Percentiles rank a stretch among this genome's conserved stretches.
These are phyloP conservation scores for Nemania abortiva DNA, from an alignment of 2,329 filamentous ascomycete species.

Conservation along the genomic window DNA sequence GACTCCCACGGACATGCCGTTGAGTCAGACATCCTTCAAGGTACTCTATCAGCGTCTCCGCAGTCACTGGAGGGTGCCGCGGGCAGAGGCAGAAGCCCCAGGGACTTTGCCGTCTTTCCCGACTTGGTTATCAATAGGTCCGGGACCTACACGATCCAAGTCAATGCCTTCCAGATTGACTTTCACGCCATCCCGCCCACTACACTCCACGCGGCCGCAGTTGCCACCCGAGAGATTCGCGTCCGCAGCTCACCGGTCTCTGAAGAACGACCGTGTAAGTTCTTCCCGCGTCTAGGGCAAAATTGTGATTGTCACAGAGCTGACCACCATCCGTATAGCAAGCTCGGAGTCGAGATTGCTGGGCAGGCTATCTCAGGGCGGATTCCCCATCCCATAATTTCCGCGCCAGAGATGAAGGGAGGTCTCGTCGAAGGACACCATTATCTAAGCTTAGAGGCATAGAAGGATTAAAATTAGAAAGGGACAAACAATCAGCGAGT, in stretches of 20 bases:
- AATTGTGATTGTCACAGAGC: background rate
- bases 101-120: conserved; percentile 44
- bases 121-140: conserved; percentile 41
- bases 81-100: conserved; percentile 32
- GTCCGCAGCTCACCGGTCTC: conserved; percentile 42
- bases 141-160: conserved; percentile 43
- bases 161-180: conserved; percentile 45
- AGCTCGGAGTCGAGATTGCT: conserved; percentile 20
- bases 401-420: background rate
- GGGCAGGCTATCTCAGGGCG: conserved; percentile 12
- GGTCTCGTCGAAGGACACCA: background rate
- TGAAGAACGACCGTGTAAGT: conserved; percentile 44
- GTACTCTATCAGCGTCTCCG: conserved; percentile 40
- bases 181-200: conserved; percentile 37
- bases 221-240: conserved; percentile 38
- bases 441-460: background rate
- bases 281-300: background rate
- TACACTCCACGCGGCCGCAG: conserved; percentile 33
- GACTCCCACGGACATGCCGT: conserved; percentile 42
- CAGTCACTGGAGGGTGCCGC: conserved; percentile 34
- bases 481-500: background rate
- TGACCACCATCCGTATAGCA: conserved; percentile 21
- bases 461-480: background rate
- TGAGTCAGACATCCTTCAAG: conserved; percentile 36
- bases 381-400: conserved; percentile 29